Evolutionary conservation across 140 eudicot genomes (phyloP).

Genomic region (Erigeron philadelphicus): DNA sequence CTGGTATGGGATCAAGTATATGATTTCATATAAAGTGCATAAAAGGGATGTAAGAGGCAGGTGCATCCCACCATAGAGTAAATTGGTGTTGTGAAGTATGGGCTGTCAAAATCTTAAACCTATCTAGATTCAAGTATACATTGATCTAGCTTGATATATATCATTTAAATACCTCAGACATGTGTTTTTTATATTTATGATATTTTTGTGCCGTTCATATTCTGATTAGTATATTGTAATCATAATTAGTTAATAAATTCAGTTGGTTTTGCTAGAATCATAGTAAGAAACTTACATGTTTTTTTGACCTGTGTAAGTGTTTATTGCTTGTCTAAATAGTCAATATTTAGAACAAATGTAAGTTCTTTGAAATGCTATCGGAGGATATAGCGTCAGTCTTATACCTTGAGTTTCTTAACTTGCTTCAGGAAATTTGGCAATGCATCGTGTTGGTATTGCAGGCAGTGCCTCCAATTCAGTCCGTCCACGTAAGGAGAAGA

Average conservation of each 20-base stretch:
- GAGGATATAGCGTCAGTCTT: slow-evolving; percentile 4
- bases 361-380: background rate
- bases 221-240: background rate
- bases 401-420: slow-evolving; percentile 13
- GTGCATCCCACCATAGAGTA: background rate
- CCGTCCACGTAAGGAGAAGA: slow-evolving; percentile 76
- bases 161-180: slow-evolving; percentile 8
- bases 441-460: slow-evolving; percentile 85
- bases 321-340: no score
- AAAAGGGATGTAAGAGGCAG: slow-evolving; percentile 11
- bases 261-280: background rate
- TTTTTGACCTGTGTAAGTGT: background rate
- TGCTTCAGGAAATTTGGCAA: slow-evolving; percentile 43
- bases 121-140: background rate
- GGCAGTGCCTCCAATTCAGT: slow-evolving; percentile 64
- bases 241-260: background rate
- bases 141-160: background rate
- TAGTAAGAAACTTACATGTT: slow-evolving; percentile 12
- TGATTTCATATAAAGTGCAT: slow-evolving; percentile 10
- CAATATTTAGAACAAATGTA: no score
- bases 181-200: slow-evolving; percentile 1
- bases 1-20: slow-evolving; percentile 11
- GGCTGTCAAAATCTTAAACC: background rate
- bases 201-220: slow-evolving; percentile 1
- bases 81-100: slow-evolving; percentile 6